Base-by-base conservation (phyloP, 192 early-diverging fungal species). In the Podochytrium sp. region DNA sequence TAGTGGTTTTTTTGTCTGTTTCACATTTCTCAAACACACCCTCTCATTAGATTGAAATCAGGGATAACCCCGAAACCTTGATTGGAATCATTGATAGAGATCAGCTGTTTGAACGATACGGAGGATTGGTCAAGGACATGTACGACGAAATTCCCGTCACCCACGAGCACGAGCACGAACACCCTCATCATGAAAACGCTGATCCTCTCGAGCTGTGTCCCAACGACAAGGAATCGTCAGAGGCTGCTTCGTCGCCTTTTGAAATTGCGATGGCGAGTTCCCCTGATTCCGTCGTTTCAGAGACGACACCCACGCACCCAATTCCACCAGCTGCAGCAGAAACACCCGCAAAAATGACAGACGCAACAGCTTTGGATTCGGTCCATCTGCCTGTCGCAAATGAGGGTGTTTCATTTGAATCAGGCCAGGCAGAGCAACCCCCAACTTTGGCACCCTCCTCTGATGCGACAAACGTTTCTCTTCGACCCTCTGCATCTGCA, bases 111-210 rank as follows among this genome's bases (percentile, higher is more conserved):
- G 77, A 78, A 47, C 39, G 53, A 34, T 78, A 78, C 59, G 77
- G 77, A 1, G 77, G 77, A 34, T n/a, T 65, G 12, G 65, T 64
- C 1, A 77, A 77, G 50, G 75, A 77, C 39, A 50, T 65, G 61
- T 75, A 66, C 49, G 74, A 75, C 32, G 52, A 32, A 50, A 25
- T 74, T 25, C 59, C 59, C 16, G 25, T 61, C 35, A 38, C 59
- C 1, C 30, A 35, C 35, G 59, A 61, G 12, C 59, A 7, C 52
- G 52, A 55, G 10, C 20, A 7, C 43, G 43, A 7, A 47, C n/a
- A n/a, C n/a, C n/a, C n/a, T n/a, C n/a, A n/a, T n/a, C n/a, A n/a
- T n/a, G 43, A 47, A 7, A 12, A 7, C 10, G 20, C 7, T 47
- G 30, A 55, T 23, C 52, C 52, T 27, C 52, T 23, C 52, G 23